Percentiles rank a stretch among this genome's conserved stretches.
Evolutionary conservation across 345 rosid genomes (phyloP).

Genomic region (Lumnitzera racemosa): DNA sequence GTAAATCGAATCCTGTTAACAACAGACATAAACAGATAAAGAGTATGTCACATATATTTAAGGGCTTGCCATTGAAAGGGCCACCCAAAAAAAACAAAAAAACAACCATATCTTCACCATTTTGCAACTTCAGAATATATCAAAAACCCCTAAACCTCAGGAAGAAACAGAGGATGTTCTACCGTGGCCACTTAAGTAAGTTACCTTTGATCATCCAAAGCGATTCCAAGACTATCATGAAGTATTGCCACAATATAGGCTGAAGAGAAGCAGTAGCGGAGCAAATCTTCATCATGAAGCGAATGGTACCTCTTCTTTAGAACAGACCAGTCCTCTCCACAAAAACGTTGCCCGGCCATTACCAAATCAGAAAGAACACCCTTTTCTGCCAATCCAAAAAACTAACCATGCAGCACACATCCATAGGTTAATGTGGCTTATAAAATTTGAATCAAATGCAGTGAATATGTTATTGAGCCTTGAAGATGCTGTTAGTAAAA

Average conservation of each 20-base stretch:
- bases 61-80: not conserved
- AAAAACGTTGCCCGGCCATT: slow-evolving; percentile 54
- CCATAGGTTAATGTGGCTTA: slow-evolving; percentile 3
- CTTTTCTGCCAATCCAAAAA: slow-evolving; percentile 53
- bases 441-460: not conserved
- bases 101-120: no score
- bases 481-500: not conserved
- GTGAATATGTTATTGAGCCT: not conserved
- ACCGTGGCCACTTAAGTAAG: not conserved
- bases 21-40: not conserved
- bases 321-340: slow-evolving; percentile 78
- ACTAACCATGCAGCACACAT: slow-evolving; percentile 31
- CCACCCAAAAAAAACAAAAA: no score
- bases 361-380: slow-evolving; percentile 59
- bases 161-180: no score
- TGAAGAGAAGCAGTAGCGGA: slow-evolving; percentile 80
- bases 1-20: slow-evolving; percentile 49
- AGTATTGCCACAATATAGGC: slow-evolving; percentile 85
- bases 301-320: slow-evolving; percentile 50
- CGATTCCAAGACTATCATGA: slow-evolving; percentile 76
- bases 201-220: slow-evolving; percentile 57
- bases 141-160: no score
- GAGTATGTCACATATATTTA: not conserved
- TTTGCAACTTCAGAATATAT: no score
- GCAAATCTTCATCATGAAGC: slow-evolving; percentile 50